Base-by-base conservation (phyloP, 2,329 filamentous ascomycete genomes). In the Cladophialophora immunda region DNA sequence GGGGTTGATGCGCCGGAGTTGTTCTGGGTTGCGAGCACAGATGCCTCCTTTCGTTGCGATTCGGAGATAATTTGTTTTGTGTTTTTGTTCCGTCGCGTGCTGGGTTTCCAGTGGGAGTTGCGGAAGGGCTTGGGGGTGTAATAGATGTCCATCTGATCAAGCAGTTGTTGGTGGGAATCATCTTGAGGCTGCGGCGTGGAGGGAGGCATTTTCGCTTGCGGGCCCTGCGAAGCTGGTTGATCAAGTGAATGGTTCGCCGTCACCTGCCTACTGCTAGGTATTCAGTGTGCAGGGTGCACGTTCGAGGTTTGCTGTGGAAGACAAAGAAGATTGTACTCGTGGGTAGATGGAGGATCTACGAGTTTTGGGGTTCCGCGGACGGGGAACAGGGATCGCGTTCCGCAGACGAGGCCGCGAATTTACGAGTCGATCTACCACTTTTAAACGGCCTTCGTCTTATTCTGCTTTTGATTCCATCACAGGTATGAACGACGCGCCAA, bases 51-150 rank as follows among this genome's bases (percentile, higher is more conserved):
- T 73, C 93, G 90, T 25, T 92, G 88, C 13, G 91, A 92, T 75
- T 99, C 95, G 67, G 93, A 91, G 68, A 99, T 86, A 69, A 99
- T 95, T 74, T 97, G 92, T 81, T 98, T 98, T 80, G 98, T 90
- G 80, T 97, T 98, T 84, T 99, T 99, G 87, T 99, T 99, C 80
- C 95, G 92, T 59, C 95, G 93, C 79, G 94, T 91, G 72, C 94
- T 93, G 17, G 95, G 93, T 76, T 92, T 93, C 95, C 95, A 99
- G 78, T 88, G 83, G 2, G 91, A 84, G 77, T 93, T 97, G 79
- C 94, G 94, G 84, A 97, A 99, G 75, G 89, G 91, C 81, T 96
- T 97, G 74, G 89, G 89, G 76, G 92, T 88, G 67, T 89, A 87
- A 78, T 95, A 90, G 75, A 97, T 93, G 83, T 99, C 95, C 76